These are phyloP conservation scores for Dendrobium huoshanense DNA, from an alignment of 106 monocot species.

Conservation along the genomic window DNA sequence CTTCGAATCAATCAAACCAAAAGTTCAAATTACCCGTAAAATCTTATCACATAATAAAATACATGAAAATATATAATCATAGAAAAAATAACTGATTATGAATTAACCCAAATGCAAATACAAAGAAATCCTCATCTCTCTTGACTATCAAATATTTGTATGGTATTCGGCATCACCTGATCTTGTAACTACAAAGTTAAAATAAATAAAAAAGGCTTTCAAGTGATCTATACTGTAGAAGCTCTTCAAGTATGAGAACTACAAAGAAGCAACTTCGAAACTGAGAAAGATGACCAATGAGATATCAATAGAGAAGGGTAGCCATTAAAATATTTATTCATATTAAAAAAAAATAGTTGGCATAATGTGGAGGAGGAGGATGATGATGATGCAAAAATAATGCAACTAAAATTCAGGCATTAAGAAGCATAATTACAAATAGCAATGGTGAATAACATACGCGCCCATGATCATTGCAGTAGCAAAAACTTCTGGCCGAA, in stretches of 20 bases:
- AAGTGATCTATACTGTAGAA: neutral
- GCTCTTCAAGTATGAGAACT: neutral
- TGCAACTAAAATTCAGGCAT: neutral
- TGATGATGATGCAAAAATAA: neutral
- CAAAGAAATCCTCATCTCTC: neutral
- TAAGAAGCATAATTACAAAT: neutral
- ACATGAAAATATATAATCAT: too few relatives aligned
- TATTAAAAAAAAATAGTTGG: neutral
- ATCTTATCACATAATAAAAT: too few relatives aligned
- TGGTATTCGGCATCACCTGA: neutral
- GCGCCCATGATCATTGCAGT: constrained; percentile 55
- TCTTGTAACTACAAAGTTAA: neutral
- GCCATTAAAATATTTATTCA: neutral
- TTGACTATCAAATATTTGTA: neutral
- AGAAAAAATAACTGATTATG: too few relatives aligned
- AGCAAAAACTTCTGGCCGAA: constrained; percentile 50
- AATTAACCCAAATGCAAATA: too few relatives aligned
- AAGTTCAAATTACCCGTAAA: too few relatives aligned
- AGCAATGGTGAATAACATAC: constrained; percentile 41
- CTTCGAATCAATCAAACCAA: too few relatives aligned
- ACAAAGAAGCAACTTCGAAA: too few relatives aligned
- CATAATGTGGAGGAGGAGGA: neutral
- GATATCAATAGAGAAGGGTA: neutral
- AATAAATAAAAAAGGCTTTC: neutral
- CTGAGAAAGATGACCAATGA: too few relatives aligned